phyloP scores from a whole-genome alignment of 352 stramenopile species.

The Pythium grandisporangium region DNA sequence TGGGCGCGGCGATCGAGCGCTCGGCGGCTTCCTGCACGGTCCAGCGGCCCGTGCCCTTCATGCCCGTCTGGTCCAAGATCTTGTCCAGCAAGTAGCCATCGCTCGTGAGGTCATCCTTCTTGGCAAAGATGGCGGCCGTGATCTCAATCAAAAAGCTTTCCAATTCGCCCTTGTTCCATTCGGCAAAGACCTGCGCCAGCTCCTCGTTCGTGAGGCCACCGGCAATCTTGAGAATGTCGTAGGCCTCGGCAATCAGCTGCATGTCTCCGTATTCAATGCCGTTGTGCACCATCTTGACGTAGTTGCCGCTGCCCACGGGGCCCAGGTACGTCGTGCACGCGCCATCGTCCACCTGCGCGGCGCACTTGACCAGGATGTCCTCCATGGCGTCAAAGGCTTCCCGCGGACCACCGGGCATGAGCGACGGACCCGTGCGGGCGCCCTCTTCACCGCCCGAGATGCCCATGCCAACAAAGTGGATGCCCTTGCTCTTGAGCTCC shows the following conservation, averaged over 20 bases:
- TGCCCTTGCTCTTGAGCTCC: slow-evolving; percentile 91
- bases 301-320: slow-evolving; percentile 95
- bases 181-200: slow-evolving; percentile 88
- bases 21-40: slow-evolving; percentile 95
- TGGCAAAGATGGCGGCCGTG: slow-evolving; percentile 94
- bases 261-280: slow-evolving; percentile 99
- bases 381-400: slow-evolving; percentile 96
- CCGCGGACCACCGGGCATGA: slow-evolving; percentile 97
- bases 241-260: slow-evolving; percentile 98
- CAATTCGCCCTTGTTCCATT: slow-evolving; percentile 97
- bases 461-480: slow-evolving; percentile 98
- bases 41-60: slow-evolving; percentile 98
- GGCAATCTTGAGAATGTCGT: slow-evolving; percentile 95
- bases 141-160: slow-evolving; percentile 99
- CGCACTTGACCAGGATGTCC: slow-evolving; percentile 96
- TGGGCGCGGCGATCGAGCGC: slow-evolving; percentile 92
- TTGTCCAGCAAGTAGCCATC: slow-evolving; percentile 90
- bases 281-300: slow-evolving; percentile 99
- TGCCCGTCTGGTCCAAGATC: slow-evolving; percentile 98
- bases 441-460: slow-evolving; percentile 98
- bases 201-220: slow-evolving; percentile 88
- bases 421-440: slow-evolving; percentile 94
- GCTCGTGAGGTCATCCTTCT: slow-evolving; percentile 93
- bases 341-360: slow-evolving; percentile 91
- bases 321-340: slow-evolving; percentile 97